Evolutionary conservation across 1,284 basidiomycete genomes (phyloP), one percentile per base, ranked within the genome.

Genomic region (Cryptococcus sp.): DNA sequence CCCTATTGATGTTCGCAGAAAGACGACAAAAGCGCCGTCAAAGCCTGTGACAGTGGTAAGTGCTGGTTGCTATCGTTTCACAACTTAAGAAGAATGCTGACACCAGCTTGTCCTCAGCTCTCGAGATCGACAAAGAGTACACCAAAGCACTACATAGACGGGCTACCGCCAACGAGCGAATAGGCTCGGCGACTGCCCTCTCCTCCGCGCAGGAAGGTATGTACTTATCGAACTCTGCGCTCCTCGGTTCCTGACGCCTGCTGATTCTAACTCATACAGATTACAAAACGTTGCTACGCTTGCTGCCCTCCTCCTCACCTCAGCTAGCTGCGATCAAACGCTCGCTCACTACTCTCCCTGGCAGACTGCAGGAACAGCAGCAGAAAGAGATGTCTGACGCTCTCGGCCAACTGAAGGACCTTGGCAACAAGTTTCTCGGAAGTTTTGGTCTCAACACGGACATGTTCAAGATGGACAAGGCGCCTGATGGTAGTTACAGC

Each of bases 381-480:
- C 89, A 93, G 74, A 83, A 81, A 65, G 95, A 99, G 77, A 95
- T 91, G 58, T 85, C 84, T 10, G 95, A 98, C 76, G 95, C 97
- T 91, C 64, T 98, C 67, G 85, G 82, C 59, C 97, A 99, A 78
- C 78, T 99, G 55, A 98, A 99, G 76, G 91, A 89, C 1, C 76
- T 99, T 5, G 95, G 95, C 0, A 93, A 99, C 71, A 90, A 83
- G 54, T 81, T 99, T 45, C 81, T 99, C n/a, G 93, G 93, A 87
- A 78, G 70, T 82, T 93, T 94, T 72, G 92, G 91, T 16, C 76
- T 94, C 61, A 92, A 88, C 23, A 93, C 91, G 0, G 86, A 94
- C 71, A 94, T 92, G 79, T 99, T 99, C 84, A 89, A 97, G 79
- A 91, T 99, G 68, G 87, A 88, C 59, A 90, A 90, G 22, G 93